These are phyloP conservation scores for Alternaria arbusti DNA, from an alignment of 2,329 filamentous ascomycete species.

Conservation along the genomic window DNA sequence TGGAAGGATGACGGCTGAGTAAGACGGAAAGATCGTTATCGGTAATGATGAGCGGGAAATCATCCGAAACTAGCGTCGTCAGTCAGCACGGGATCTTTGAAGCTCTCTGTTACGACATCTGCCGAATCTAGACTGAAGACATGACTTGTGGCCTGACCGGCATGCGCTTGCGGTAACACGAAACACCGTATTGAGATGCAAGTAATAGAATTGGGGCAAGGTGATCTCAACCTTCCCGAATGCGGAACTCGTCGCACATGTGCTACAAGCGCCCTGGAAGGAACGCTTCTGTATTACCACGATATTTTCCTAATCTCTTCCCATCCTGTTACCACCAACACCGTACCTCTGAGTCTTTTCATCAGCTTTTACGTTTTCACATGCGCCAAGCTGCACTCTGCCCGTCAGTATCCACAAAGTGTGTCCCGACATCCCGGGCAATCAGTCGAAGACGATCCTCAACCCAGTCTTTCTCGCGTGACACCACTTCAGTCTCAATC, in stretches of 20 bases:
- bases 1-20: slow-evolving; percentile 22
- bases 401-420: slow-evolving; percentile 15
- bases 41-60: slow-evolving; percentile 15
- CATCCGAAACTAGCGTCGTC: slow-evolving; percentile 14
- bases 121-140: neutral
- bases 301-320: neutral
- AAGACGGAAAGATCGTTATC: slow-evolving; percentile 26
- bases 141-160: neutral
- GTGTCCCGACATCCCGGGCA: slow-evolving; percentile 23
- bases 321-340: neutral
- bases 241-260: neutral
- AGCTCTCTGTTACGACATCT: neutral
- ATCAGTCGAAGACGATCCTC: slow-evolving; percentile 41
- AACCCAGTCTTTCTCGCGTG: slow-evolving; percentile 45
- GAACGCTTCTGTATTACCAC: neutral
- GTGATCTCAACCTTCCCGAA: neutral
- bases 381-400: slow-evolving; percentile 35
- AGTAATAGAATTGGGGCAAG: neutral
- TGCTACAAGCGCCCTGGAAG: neutral
- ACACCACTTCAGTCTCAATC: slow-evolving; percentile 40
- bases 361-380: slow-evolving; percentile 3
- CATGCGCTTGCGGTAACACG: neutral
- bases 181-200: neutral
- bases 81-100: slow-evolving; percentile 11
- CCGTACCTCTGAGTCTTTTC: neutral